These are phyloP conservation scores for Vachellia pachyceras DNA, from an alignment of 306 rosid species.

Conservation along the genomic window DNA sequence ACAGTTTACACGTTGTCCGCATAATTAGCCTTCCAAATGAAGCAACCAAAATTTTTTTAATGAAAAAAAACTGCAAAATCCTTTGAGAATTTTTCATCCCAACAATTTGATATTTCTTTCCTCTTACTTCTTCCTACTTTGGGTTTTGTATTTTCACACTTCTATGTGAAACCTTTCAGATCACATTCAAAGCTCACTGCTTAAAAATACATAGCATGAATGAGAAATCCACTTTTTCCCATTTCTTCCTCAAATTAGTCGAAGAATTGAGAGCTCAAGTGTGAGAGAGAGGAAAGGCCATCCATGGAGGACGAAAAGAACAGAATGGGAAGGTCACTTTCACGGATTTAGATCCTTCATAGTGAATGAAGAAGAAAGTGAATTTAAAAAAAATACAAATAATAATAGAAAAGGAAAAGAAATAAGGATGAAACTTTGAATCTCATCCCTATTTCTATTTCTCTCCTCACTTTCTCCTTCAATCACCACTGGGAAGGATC, in stretches of 20 bases:
- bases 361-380: not conserved
- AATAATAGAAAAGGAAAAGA: not conserved
- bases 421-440: not conserved
- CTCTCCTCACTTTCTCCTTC: not conserved
- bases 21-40: slow-evolving; percentile 23
- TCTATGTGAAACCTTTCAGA: not conserved
- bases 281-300: not conserved
- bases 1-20: slow-evolving; percentile 22
- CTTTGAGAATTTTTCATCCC: not conserved
- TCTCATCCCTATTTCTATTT: not conserved
- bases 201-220: not conserved
- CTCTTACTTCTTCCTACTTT: not conserved
- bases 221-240: not conserved
- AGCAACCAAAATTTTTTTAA: not conserved
- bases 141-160: slow-evolving; percentile 11
- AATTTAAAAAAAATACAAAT: not conserved
- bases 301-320: not conserved
- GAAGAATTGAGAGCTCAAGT: slow-evolving; percentile 25
- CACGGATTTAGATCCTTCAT: not conserved
- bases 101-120: not conserved
- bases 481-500: not conserved
- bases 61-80: not conserved
- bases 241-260: slow-evolving; percentile 22
- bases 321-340: not conserved
- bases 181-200: slow-evolving; percentile 1